Conservation (phyloP, 1,284 basidiomycete species). For the Naganishia sp. region DNA sequence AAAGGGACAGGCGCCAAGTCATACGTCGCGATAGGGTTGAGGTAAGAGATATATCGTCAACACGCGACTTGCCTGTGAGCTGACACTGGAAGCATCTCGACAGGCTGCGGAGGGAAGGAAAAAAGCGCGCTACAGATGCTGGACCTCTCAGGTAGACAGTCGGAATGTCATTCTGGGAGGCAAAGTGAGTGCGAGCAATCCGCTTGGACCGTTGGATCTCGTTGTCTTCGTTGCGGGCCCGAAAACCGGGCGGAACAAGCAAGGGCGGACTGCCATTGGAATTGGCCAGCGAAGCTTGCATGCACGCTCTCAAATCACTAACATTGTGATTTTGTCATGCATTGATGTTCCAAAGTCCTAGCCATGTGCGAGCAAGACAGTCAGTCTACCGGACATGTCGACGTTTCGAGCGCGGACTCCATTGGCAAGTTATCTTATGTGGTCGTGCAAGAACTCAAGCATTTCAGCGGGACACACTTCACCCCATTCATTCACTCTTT, state of each 20-base stretch:
- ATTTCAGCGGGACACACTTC: neutral
- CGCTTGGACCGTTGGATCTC: neutral
- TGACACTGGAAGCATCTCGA: neutral
- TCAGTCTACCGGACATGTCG: too few species aligned
- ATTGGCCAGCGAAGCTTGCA: too few species aligned
- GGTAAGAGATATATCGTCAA: neutral
- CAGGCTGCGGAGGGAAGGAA: neutral
- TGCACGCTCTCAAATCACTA: too few species aligned
- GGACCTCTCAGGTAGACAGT: neutral
- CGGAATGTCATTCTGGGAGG: neutral
- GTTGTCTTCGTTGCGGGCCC: neutral
- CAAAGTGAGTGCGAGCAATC: too few species aligned
- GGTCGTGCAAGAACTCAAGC: neutral
- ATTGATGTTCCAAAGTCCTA: too few species aligned
- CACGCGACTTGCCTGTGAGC: neutral
- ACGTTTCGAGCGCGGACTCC: too few species aligned
- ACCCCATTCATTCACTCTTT: neutral
- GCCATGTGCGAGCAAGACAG: too few species aligned
- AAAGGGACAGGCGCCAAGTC: neutral
- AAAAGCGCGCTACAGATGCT: neutral
- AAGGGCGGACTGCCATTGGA: too few species aligned
- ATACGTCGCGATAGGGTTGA: neutral
- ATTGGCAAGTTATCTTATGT: neutral
- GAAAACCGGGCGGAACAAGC: neutral
- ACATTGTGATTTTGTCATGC: too few species aligned